Percentiles rank a stretch among this genome's conserved stretches.
phyloP scores from a whole-genome alignment of 345 rosid genomes.

The Rubroshorea leprosula region DNA sequence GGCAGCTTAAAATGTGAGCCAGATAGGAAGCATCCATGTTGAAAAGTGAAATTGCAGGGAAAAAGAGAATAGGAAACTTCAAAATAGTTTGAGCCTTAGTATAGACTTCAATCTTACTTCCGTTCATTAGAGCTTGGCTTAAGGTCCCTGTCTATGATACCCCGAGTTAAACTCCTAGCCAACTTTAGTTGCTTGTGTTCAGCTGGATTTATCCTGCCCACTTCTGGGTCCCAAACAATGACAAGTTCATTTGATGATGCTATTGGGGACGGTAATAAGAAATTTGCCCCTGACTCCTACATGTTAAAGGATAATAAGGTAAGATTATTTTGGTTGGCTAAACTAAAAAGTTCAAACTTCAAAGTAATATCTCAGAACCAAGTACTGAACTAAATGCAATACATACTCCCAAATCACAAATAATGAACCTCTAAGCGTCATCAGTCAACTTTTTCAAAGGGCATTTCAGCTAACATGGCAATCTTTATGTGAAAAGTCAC shows the following conservation, averaged over 20 bases:
- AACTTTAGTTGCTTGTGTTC: slow-evolving; percentile 97
- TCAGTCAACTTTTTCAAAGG: too few relatives aligned
- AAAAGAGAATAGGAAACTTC: neutral
- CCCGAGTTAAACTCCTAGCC: slow-evolving; percentile 94
- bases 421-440: too few relatives aligned
- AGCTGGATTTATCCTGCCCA: slow-evolving; percentile 89
- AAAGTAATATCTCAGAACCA: too few relatives aligned
- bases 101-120: slow-evolving; percentile 50
- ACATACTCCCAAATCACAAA: too few relatives aligned
- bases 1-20: neutral
- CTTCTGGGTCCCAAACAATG: slow-evolving; percentile 89
- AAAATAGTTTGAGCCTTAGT: neutral
- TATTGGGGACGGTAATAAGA: slow-evolving; percentile 75
- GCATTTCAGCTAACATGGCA: too few relatives aligned
- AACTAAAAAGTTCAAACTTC: neutral
- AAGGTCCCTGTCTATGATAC: slow-evolving; percentile 95
- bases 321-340: neutral
- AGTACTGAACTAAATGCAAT: too few relatives aligned
- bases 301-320: slow-evolving; percentile 16
- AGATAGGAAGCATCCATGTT: neutral
- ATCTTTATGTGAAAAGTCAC: too few relatives aligned
- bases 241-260: slow-evolving; percentile 92
- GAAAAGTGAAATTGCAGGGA: neutral
- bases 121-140: slow-evolving; percentile 78
- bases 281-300: slow-evolving; percentile 89